These are phyloP conservation scores for Gelatoporia subvermispora DNA, from an alignment of 768 basidiomycete species.

Conservation along the genomic window DNA sequence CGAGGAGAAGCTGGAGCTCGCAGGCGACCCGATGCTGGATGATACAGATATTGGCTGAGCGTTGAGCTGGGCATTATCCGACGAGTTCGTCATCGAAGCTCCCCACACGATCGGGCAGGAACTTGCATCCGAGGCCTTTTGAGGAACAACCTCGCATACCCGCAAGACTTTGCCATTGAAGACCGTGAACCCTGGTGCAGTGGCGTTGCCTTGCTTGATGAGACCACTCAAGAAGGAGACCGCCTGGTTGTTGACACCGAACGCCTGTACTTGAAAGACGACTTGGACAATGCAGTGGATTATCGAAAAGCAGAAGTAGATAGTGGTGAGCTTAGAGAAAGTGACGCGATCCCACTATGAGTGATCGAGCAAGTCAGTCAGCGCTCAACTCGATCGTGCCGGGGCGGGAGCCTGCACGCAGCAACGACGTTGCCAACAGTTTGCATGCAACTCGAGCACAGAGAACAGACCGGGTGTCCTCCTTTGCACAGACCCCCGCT, in stretches of 20 bases:
- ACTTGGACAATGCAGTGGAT: constrained; percentile 65
- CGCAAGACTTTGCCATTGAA: constrained; percentile 43
- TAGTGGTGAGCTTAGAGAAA: constrained; percentile 56
- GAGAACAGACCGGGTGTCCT: too few relatives aligned
- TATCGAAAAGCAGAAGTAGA: constrained; percentile 65
- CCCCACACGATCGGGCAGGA: constrained; percentile 57
- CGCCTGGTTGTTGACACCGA: constrained; percentile 58
- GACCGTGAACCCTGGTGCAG: constrained; percentile 47
- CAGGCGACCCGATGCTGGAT: constrained; percentile 3
- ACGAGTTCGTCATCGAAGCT: constrained; percentile 1
- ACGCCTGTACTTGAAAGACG: constrained; percentile 62
- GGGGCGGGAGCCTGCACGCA: not conserved
- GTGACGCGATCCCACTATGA: constrained; percentile 66
- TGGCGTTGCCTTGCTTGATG: constrained; percentile 43
- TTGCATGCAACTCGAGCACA: too few relatives aligned
- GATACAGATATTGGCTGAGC: constrained; percentile 3
- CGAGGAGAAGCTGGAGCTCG: constrained; percentile 2
- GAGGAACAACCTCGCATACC: constrained; percentile 50
- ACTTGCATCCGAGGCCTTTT: constrained; percentile 26
- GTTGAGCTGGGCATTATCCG: constrained; percentile 4
- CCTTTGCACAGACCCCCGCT: not conserved
- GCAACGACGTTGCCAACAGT: not conserved
- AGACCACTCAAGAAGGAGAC: constrained; percentile 48
- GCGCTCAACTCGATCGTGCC: not conserved
- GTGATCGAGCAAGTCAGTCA: not conserved